Evolutionary conservation across 306 rosid genomes (phyloP).

Genomic region (Castanospermum australe): DNA sequence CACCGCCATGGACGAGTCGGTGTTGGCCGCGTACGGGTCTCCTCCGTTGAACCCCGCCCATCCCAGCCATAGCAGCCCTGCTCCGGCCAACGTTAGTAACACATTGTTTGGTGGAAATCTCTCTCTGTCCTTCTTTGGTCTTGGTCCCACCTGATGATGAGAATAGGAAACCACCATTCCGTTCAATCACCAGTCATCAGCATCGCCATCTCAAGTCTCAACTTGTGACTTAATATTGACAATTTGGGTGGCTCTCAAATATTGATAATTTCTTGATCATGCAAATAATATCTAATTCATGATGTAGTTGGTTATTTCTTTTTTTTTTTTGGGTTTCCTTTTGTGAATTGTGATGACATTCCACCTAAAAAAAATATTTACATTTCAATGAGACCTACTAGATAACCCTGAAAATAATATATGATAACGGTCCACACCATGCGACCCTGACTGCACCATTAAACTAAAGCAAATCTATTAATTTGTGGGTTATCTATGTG

Average conservation of each 20-base stretch:
- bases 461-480: too few species aligned
- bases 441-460: too few species aligned
- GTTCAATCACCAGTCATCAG: neutral
- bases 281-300: too few species aligned
- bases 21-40: conserved; percentile 55
- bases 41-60: conserved; percentile 69
- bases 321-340: too few species aligned
- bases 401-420: neutral
- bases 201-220: neutral
- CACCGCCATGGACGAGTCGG: conserved; percentile 50
- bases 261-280: neutral
- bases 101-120: conserved; percentile 62
- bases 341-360: neutral
- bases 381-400: neutral
- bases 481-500: too few species aligned
- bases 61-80: conserved; percentile 57
- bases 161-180: neutral
- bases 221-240: too few species aligned
- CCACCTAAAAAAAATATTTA: neutral
- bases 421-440: neutral
- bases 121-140: conserved; percentile 43
- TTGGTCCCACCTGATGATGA: conserved; percentile 48
- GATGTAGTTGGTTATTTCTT: too few species aligned
- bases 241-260: neutral
- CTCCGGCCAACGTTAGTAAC: conserved; percentile 46